Base-by-base conservation (phyloP, 2,329 filamentous ascomycete genomes). In the Dothiorella sarmentorum region DNA sequence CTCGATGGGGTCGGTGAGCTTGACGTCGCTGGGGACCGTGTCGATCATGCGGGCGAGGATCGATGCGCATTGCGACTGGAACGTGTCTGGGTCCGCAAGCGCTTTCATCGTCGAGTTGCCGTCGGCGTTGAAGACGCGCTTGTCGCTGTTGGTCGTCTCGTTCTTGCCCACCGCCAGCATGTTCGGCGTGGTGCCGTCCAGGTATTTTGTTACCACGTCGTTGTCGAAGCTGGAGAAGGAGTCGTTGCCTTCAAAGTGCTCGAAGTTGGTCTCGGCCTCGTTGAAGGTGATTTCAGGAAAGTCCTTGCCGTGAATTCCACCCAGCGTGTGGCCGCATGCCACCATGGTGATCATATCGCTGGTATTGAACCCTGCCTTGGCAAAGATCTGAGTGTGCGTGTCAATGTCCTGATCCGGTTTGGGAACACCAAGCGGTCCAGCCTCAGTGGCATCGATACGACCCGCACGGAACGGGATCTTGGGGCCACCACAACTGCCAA, bases 1-100 rank as follows among this genome's bases (percentile, higher is more conserved):
- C 4, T 9, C n/a, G 35, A 59, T 1, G 18, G 38, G 10, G 17
- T 53, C 56, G 4, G 35, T 22, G 26, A 59, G 56, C 4, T 11
- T n/a, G 22, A 51, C 31, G 24, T 3, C 7, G 5, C 17, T 9
- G 2, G 56, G 56, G 17, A 59, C 56, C 17, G 47, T 33, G 45
- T 59, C 56, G 35, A 59, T 51, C 56, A 59, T 59, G 43, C 56
- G 56, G 18, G 22, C 37, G 33, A 59, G 47, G 35, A 59, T 35
- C 17, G 13, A 11, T 5, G 17, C 35, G 56, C 56, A 59, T 4
- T 9, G 5, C 35, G 33, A 7, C 7, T 43, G 44, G 26, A 51
- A 59, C 17, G 35, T 5, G 17, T 22, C n/a, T 3, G 56, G 18
- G 45, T 59, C 56, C 6, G 56, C 15, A 10, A 59, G 56, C 17